Evolutionary conservation across 2,329 filamentous ascomycete species (phyloP).

Genomic region (Phaeophleospora eucalypticola): DNA sequence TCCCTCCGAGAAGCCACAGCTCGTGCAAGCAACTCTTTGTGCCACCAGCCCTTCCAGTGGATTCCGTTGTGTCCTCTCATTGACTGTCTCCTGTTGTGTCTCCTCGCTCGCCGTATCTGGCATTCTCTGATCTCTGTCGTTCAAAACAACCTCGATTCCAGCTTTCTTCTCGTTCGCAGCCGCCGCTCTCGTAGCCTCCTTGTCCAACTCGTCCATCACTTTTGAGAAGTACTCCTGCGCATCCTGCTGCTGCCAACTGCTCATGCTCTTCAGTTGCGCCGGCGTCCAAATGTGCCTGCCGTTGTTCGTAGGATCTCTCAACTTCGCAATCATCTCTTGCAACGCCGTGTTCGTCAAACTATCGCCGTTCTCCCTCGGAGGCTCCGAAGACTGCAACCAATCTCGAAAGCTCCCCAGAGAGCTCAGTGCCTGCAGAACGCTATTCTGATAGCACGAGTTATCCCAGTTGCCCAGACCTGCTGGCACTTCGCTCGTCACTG

Average conservation of each 20-base stretch:
- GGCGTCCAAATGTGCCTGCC: slow-evolving; percentile 80
- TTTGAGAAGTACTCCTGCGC: slow-evolving; percentile 97
- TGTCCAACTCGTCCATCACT: slow-evolving; percentile 61
- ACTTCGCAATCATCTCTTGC: slow-evolving; percentile 61
- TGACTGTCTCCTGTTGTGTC: slow-evolving; percentile 25
- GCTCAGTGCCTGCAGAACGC: slow-evolving; percentile 68
- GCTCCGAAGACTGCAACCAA: slow-evolving; percentile 16
- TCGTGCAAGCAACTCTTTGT: slow-evolving; percentile 81
- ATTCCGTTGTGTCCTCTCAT: slow-evolving; percentile 50
- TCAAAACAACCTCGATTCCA: slow-evolving; percentile 26
- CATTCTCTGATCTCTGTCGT: slow-evolving; percentile 12
- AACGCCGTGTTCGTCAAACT: slow-evolving; percentile 45
- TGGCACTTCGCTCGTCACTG: slow-evolving; percentile 34
- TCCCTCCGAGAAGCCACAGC: slow-evolving; percentile 82
- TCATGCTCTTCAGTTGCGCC: slow-evolving; percentile 79
- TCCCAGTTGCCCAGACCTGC: slow-evolving; percentile 81
- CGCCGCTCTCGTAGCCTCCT: slow-evolving; percentile 39
- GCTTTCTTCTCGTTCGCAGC: slow-evolving; percentile 14
- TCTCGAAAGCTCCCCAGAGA: slow-evolving; percentile 53
- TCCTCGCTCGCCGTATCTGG: slow-evolving; percentile 6
- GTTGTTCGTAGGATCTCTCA: slow-evolving; percentile 67
- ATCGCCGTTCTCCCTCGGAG: slow-evolving; percentile 10
- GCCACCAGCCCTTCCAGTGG: slow-evolving; percentile 84
- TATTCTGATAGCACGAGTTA: slow-evolving; percentile 98
- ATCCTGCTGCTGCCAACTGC: slow-evolving; percentile 93